Evolutionary conservation across 371 early-diverging fungal genomes (phyloP).

Genomic region (Mortierella sp.): DNA sequence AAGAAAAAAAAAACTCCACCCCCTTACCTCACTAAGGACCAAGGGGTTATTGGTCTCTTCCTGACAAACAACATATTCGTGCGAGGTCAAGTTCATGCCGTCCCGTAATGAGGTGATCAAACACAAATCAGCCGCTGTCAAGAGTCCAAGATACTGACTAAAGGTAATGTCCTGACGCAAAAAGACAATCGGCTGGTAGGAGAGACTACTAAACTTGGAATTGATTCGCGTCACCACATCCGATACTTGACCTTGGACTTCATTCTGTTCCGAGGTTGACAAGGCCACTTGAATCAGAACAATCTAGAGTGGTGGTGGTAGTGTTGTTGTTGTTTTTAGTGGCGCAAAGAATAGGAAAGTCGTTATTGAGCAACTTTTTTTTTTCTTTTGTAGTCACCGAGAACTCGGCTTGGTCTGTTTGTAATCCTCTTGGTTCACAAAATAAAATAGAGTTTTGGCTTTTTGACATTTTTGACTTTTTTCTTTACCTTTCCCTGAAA

Average conservation of each 20-base stretch:
- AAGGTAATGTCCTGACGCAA: slow-evolving; percentile 85
- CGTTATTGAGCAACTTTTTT: background rate
- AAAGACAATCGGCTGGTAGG: slow-evolving; percentile 91
- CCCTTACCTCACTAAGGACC: slow-evolving; percentile 72
- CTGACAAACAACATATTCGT: slow-evolving; percentile 94
- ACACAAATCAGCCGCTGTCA: slow-evolving; percentile 88
- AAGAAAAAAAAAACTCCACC: too few relatives aligned
- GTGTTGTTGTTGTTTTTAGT: too few relatives aligned
- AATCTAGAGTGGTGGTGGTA: too few relatives aligned
- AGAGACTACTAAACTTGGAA: slow-evolving; percentile 87
- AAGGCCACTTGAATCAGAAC: slow-evolving; percentile 71
- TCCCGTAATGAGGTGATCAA: slow-evolving; percentile 91
- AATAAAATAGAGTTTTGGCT: too few relatives aligned
- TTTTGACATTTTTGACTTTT: too few relatives aligned
- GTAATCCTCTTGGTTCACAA: too few relatives aligned
- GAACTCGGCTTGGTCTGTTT: too few relatives aligned
- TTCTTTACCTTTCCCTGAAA: slow-evolving; percentile 78
- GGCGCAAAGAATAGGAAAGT: too few relatives aligned
- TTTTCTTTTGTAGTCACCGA: too few relatives aligned
- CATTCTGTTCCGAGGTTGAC: slow-evolving; percentile 68
- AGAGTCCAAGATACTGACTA: slow-evolving; percentile 87
- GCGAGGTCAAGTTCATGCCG: slow-evolving; percentile 96
- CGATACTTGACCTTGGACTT: slow-evolving; percentile 78
- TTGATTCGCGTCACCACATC: slow-evolving; percentile 88
- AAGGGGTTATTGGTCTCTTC: slow-evolving; percentile 81